Evolutionary conservation across 345 rosid species (phyloP).

Genomic region (Salix caprea): DNA sequence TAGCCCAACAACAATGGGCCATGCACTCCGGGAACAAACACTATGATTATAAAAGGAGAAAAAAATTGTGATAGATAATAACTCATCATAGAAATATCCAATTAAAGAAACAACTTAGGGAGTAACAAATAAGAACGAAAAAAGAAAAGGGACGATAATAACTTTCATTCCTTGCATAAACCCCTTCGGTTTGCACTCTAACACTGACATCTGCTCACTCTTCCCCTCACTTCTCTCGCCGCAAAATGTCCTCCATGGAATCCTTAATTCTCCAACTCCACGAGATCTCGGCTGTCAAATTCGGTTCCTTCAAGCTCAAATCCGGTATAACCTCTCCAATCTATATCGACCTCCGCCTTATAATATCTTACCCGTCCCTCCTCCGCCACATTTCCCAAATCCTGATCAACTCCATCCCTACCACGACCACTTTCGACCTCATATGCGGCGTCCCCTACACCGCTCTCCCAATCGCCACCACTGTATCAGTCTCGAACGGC

Average conservation of each 20-base stretch:
- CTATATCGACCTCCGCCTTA: slow-evolving; percentile 94
- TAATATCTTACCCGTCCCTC: slow-evolving; percentile 76
- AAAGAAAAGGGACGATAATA: not conserved
- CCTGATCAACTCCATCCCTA: slow-evolving; percentile 59
- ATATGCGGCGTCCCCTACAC: slow-evolving; percentile 96
- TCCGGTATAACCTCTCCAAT: slow-evolving; percentile 88
- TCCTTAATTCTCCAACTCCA: slow-evolving; percentile 78
- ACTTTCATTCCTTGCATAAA: not conserved
- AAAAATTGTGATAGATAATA: not conserved
- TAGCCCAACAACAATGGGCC: too few species aligned
- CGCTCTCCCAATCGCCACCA: slow-evolving; percentile 88
- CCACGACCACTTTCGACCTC: slow-evolving; percentile 50
- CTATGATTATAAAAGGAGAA: not conserved
- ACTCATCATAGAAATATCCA: not conserved
- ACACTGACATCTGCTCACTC: not conserved
- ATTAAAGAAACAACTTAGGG: not conserved
- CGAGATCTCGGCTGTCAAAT: slow-evolving; percentile 87
- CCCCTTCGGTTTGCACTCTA: not conserved
- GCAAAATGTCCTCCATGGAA: slow-evolving; percentile 47
- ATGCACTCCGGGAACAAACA: too few species aligned
- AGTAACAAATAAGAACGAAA: not conserved
- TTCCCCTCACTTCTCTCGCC: not conserved
- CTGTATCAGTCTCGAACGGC: slow-evolving; percentile 55
- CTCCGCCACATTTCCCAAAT: slow-evolving; percentile 68
- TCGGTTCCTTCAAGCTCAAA: slow-evolving; percentile 84